Conservation (phyloP, 768 basidiomycete genomes). For the Termitomyces sp. region DNA sequence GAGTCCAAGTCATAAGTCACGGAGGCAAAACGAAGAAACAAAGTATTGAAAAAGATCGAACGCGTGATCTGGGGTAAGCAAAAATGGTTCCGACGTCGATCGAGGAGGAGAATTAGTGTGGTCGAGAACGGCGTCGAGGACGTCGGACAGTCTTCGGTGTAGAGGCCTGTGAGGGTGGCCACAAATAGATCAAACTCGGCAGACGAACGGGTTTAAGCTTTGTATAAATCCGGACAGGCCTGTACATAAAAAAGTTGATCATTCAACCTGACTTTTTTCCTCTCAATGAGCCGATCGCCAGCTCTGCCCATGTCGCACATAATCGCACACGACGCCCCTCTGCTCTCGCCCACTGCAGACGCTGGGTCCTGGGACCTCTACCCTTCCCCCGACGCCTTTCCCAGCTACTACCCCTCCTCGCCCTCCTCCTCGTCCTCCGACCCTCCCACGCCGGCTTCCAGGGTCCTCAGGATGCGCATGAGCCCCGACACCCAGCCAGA, state of each 20-base stretch:
- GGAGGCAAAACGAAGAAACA: not conserved
- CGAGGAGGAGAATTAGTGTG: slow-evolving; percentile 10
- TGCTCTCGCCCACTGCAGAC: slow-evolving; percentile 48
- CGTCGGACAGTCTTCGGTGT: slow-evolving; percentile 17
- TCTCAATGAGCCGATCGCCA: slow-evolving; percentile 24
- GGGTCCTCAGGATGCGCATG: slow-evolving; percentile 47
- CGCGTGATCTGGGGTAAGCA: slow-evolving; percentile 20
- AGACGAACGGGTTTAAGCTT: slow-evolving; percentile 17
- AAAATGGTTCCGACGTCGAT: slow-evolving; percentile 19
- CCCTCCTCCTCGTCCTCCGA: slow-evolving; percentile 40
- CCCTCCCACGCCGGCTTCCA: slow-evolving; percentile 39
- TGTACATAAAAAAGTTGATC: slow-evolving; percentile 22
- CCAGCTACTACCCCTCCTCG: slow-evolving; percentile 46
- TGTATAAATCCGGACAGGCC: slow-evolving; percentile 26
- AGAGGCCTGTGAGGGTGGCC: not conserved
- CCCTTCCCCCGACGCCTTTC: slow-evolving; percentile 37
- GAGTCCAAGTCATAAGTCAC: no score
- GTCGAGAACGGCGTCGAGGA: not conserved
- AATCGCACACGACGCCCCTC: slow-evolving; percentile 51
- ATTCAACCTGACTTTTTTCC: slow-evolving; percentile 15
- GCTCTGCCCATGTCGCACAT: slow-evolving; percentile 51
- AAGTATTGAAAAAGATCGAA: not conserved
- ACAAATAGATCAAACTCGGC: slow-evolving; percentile 6
- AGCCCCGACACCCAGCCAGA: slow-evolving; percentile 39
- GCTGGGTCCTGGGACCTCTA: slow-evolving; percentile 41